phyloP scores from a whole-genome alignment of 2,329 filamentous ascomycete genomes.

The Tetracladium maxilliforme region DNA sequence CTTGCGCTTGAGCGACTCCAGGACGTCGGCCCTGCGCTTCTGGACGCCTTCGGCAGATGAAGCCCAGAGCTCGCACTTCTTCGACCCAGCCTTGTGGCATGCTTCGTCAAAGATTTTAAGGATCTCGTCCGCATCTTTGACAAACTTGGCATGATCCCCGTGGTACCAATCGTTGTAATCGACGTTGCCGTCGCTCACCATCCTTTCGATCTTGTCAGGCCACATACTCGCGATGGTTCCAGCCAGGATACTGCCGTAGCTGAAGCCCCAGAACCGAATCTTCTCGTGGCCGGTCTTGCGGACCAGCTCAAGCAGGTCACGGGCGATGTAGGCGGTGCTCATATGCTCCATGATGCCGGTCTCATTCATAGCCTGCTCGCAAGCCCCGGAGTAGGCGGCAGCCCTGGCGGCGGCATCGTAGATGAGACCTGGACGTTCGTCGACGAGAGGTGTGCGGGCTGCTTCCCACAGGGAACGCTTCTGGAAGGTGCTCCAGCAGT shows the following conservation, averaged over 20 bases:
- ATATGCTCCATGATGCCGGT: conserved; percentile 20
- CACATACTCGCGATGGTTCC: conserved; percentile 27
- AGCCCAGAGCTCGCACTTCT: too few species aligned
- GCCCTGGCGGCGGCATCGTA: conserved; percentile 28
- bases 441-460: conserved; percentile 26
- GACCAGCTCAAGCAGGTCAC: conserved; percentile 21
- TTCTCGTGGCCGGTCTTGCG: conserved; percentile 21
- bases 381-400: conserved; percentile 24
- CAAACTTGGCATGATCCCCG: too few species aligned
- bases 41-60: too few species aligned
- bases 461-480: conserved; percentile 26
- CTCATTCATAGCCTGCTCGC: conserved; percentile 20
- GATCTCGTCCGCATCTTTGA: too few species aligned
- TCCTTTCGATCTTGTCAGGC: conserved; percentile 21
- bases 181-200: conserved; percentile 16
- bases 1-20: too few species aligned
- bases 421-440: conserved; percentile 28
- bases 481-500: conserved; percentile 31
- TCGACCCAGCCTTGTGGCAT: too few species aligned
- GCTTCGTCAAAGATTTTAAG: too few species aligned
- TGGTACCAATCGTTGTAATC: background rate
- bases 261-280: conserved; percentile 35
- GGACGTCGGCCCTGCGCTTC: too few species aligned
- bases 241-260: conserved; percentile 29
- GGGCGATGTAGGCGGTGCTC: conserved; percentile 16